Evolutionary conservation across 2,329 filamentous ascomycete genomes (phyloP).

Genomic region (Xylaria polymorpha): DNA sequence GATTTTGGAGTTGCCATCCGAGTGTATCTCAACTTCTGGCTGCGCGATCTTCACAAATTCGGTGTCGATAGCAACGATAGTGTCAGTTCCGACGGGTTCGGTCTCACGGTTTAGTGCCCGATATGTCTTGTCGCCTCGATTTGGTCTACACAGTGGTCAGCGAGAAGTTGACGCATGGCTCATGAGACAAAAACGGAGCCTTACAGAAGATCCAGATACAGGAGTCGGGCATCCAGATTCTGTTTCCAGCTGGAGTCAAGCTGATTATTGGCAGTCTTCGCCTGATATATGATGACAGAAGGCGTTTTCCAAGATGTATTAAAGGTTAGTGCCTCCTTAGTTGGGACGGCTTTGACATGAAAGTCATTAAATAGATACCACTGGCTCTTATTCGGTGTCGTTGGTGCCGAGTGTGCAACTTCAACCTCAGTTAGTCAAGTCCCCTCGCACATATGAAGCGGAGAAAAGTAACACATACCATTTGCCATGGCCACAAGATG

Average conservation of each 20-base stretch:
- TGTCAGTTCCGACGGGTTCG: constrained; percentile 77
- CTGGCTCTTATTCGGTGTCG: constrained; percentile 70
- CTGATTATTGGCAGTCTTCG: constrained; percentile 81
- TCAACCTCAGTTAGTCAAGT: constrained; percentile 43
- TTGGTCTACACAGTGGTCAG: constrained; percentile 54
- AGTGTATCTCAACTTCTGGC: constrained; percentile 95
- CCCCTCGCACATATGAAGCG: not conserved
- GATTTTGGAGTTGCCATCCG: constrained; percentile 90
- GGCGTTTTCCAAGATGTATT: constrained; percentile 93
- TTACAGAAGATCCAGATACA: constrained; percentile 77
- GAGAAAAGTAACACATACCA: constrained; percentile 59
- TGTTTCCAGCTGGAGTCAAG: constrained; percentile 90
- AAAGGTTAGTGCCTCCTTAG: constrained; percentile 88
- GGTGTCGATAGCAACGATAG: constrained; percentile 89
- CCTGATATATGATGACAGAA: constrained; percentile 86
- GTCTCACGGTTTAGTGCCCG: constrained; percentile 64
- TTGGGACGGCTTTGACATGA: constrained; percentile 81
- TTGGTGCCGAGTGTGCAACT: constrained; percentile 75
- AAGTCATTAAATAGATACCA: constrained; percentile 99
- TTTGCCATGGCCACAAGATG: constrained; percentile 94
- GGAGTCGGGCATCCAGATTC: constrained; percentile 81
- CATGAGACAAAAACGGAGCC: constrained; percentile 37
- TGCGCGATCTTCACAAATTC: constrained; percentile 95
- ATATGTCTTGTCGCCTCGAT: constrained; percentile 66
- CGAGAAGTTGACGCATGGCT: too few species aligned